These are phyloP conservation scores for Grosmannia clavigera DNA, from an alignment of 2,329 filamentous ascomycete species.

Conservation along the genomic window DNA sequence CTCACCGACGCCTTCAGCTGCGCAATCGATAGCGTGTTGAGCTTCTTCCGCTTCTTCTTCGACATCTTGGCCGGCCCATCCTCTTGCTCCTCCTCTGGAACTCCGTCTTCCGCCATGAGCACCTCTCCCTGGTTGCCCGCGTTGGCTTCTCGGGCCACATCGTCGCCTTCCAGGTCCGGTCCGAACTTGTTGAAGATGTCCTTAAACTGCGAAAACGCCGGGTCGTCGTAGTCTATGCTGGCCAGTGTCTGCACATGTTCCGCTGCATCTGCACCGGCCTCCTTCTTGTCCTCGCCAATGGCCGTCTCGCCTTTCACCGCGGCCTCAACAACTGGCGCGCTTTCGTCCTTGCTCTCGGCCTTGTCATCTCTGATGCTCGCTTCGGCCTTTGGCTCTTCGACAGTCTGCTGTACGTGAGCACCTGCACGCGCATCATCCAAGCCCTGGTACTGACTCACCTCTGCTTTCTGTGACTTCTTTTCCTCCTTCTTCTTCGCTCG, in stretches of 20 bases:
- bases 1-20: conserved; percentile 86
- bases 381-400: not conserved
- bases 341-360: conserved; percentile 14
- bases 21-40: conserved; percentile 82
- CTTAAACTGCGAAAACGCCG: conserved; percentile 73
- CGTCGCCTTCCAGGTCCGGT: conserved; percentile 48
- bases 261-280: conserved; percentile 23
- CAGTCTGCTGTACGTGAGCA: not conserved
- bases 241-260: conserved; percentile 37
- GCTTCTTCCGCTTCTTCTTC: conserved; percentile 87
- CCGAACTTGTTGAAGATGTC: conserved; percentile 73
- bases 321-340: not conserved
- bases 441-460: conserved; percentile 24
- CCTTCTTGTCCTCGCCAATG: conserved; percentile 12
- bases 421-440: not conserved
- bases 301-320: conserved; percentile 7
- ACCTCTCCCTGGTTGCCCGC: conserved; percentile 71
- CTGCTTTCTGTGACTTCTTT: conserved; percentile 50
- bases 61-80: conserved; percentile 57
- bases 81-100: conserved; percentile 67
- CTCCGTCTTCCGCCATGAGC: conserved; percentile 72
- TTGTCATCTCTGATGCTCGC: not conserved
- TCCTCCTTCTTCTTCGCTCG: conserved; percentile 90
- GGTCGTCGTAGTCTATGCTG: conserved; percentile 51
- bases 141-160: conserved; percentile 50